phyloP scores from a whole-genome alignment of 306 rosid species.

The Trifolium pratense region DNA sequence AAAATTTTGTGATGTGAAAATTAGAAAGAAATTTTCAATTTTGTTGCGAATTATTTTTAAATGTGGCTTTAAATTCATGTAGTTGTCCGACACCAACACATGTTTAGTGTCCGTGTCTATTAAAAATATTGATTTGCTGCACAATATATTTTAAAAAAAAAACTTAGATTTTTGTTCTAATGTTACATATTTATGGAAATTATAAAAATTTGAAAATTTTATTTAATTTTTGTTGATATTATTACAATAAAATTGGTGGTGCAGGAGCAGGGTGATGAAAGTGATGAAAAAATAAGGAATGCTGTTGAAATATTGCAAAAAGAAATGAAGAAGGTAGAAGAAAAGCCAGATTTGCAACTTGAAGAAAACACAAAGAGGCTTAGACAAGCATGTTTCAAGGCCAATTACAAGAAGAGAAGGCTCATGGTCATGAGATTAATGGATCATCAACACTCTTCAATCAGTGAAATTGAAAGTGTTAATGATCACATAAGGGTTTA shows the following conservation, averaged over 20 bases:
- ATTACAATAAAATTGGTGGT: background rate
- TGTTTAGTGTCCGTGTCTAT: too few relatives aligned
- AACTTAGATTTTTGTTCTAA: background rate
- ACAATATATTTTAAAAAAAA: too few relatives aligned
- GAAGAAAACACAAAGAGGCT: slow-evolving; percentile 70
- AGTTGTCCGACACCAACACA: too few relatives aligned
- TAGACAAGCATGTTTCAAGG: slow-evolving; percentile 86
- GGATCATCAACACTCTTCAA: slow-evolving; percentile 12
- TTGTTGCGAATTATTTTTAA: too few relatives aligned
- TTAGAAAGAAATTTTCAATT: too few relatives aligned
- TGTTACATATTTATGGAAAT: background rate
- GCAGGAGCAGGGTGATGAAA: slow-evolving; percentile 55
- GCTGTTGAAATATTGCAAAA: slow-evolving; percentile 62
- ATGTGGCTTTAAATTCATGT: too few relatives aligned
- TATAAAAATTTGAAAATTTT: background rate
- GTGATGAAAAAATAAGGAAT: slow-evolving; percentile 49
- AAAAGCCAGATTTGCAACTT: slow-evolving; percentile 67
- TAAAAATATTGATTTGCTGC: background rate
- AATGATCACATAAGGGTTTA: background rate
- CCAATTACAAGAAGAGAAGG: slow-evolving; percentile 84
- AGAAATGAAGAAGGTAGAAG: slow-evolving; percentile 73
- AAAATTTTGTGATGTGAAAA: too few relatives aligned
- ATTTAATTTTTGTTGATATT: background rate
- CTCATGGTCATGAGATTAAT: slow-evolving; percentile 45
- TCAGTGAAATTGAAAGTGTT: background rate